Percentiles rank a stretch among this genome's conserved stretches.
Conservation (phyloP, 148 eudicot species). For the Cornus florida region DNA sequence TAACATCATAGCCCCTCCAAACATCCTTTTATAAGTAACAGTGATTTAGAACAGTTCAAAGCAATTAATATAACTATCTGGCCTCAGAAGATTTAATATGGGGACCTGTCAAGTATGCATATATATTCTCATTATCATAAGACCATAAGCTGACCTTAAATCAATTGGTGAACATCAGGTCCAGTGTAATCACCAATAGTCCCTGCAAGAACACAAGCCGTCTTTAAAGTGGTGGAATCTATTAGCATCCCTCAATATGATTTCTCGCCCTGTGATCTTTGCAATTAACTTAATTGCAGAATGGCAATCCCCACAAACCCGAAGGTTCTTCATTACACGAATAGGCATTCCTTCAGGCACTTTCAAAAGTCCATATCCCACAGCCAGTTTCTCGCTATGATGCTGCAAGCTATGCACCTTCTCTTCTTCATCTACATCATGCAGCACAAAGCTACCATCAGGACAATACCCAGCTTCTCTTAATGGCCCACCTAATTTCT, state of each 20-base stretch:
- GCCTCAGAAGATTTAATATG: background rate
- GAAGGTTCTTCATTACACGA: conserved; percentile 50
- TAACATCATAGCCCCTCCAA: too few species aligned
- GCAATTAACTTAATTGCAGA: conserved; percentile 45
- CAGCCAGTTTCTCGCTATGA: conserved; percentile 56
- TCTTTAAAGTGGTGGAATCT: conserved; percentile 55
- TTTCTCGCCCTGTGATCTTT: conserved; percentile 38
- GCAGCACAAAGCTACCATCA: conserved; percentile 41
- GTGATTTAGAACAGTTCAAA: background rate
- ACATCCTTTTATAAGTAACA: too few species aligned
- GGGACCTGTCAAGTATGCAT: background rate
- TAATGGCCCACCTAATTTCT: conserved; percentile 31
- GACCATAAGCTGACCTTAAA: background rate
- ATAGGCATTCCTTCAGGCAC: conserved; percentile 36
- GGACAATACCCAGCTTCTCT: conserved; percentile 52
- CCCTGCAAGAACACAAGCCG: conserved; percentile 51
- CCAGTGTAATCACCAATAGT: conserved; percentile 41
- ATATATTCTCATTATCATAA: background rate
- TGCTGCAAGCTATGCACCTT: conserved; percentile 35
- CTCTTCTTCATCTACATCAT: conserved; percentile 52
- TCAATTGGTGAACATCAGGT: background rate
- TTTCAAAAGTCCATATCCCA: conserved; percentile 51
- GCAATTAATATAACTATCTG: background rate
- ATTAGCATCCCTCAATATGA: conserved; percentile 53
- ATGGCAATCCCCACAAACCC: conserved; percentile 61